Evolutionary conservation across 225 moss, liverwort and hornwort genomes (phyloP), one percentile per base, ranked within the genome.

Genomic region (Lunularia cruciata): DNA sequence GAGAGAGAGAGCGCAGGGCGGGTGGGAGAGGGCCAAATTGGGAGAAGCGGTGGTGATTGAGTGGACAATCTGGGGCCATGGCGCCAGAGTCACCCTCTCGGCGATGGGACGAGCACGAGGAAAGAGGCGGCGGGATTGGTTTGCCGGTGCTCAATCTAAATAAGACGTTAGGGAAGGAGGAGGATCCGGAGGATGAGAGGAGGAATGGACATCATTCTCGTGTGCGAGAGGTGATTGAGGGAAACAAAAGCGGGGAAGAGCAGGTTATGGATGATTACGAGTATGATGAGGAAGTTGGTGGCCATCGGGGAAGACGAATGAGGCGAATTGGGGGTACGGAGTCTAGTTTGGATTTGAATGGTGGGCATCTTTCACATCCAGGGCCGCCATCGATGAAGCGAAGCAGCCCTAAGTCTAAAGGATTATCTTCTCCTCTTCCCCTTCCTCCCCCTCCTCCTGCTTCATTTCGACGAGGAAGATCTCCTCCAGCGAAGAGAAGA

Each of bases 131-230:
- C 39, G 34, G 57, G 36, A 65, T 73, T 22, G 26, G 60, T 53
- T 72, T 69, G 5, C 69, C 68, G 40, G 73, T 58, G 68, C 52
- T 80, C 42, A 80, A 75, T 72, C 52, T 80, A 38, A 80, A 80
- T 43, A 67, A 68, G 56, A 58, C 81, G 33, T 46, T 71, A 18
- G 48, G 57, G 47, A 62, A 72, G 33, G 71, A 57, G 47, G 60
- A 73, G 32, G 27, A 72, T 8, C 58, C 53, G 14, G 76, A 68
- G 20, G 54, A 63, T 13, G 49, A 56, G 42, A 67, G 81, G 28
- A 67, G 81, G 28, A 65, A 69, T 32, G 63, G 55, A 19, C 52
- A 63, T 20, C 52, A 63, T 20, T 69, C 54, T 18, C 36, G 59
- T 12, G 5, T 18, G 11, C 12, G 55, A 34, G 67, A 61, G 22